Conservation (phyloP, 352 stramenopile species). For the Saprolegnia parasitica region DNA sequence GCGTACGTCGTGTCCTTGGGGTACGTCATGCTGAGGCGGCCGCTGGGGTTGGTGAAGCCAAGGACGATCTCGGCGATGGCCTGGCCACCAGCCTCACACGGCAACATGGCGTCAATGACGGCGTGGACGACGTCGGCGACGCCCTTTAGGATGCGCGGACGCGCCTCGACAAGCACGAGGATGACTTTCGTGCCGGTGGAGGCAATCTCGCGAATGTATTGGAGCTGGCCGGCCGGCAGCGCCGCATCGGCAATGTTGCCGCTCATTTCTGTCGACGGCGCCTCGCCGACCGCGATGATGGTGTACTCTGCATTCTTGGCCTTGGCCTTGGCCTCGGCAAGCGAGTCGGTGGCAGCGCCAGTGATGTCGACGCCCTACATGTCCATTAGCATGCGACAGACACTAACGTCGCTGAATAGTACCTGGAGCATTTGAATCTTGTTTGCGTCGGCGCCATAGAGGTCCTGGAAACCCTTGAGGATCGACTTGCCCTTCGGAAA, state of each 20-base stretch:
- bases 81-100: slow-evolving; percentile 65
- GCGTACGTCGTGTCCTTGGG: slow-evolving; percentile 46
- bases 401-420: no score
- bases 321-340: slow-evolving; percentile 46
- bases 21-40: slow-evolving; percentile 75
- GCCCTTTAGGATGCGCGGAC: slow-evolving; percentile 63
- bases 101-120: slow-evolving; percentile 72
- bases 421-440: slow-evolving; percentile 18
- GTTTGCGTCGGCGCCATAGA: slow-evolving; percentile 30
- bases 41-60: slow-evolving; percentile 69
- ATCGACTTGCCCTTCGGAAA: slow-evolving; percentile 63
- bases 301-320: slow-evolving; percentile 53
- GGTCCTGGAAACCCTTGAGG: slow-evolving; percentile 46
- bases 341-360: slow-evolving; percentile 51
- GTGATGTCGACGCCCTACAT: slow-evolving; percentile 52
- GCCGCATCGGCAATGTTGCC: slow-evolving; percentile 77
- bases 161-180: slow-evolving; percentile 69
- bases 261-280: slow-evolving; percentile 72
- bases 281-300: slow-evolving; percentile 72
- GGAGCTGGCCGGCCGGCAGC: slow-evolving; percentile 56
- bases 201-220: slow-evolving; percentile 61
- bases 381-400: no score
- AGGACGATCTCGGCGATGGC: slow-evolving; percentile 78
- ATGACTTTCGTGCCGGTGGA: slow-evolving; percentile 72
- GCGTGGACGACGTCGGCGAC: slow-evolving; percentile 55